Base-by-base conservation (phyloP, 129 eudicot genomes). In the Pulicaria dysenterica region DNA sequence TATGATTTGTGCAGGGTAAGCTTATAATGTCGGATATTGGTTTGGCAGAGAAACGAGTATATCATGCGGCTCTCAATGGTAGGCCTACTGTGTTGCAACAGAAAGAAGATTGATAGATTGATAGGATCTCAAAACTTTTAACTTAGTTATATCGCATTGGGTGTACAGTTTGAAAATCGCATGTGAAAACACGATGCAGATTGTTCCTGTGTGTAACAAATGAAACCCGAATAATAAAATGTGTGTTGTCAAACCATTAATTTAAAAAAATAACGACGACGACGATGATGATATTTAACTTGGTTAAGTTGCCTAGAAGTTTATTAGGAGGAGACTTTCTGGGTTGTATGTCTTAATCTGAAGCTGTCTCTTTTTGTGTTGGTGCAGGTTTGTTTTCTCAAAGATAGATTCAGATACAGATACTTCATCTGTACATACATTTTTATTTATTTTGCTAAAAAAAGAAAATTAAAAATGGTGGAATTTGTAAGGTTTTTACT, bases 61-160 rank as follows among this genome's bases (percentile, higher is more conserved):
- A 89, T 78, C 98, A 89, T 79, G 89, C 92, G 5, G 96, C 92
- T 63, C 96, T 93, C 73, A 89, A 93, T 74, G 96, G 98, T 93
- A 78, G 85, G 89, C 89, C 83, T 79, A 89, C 80, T 87, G 96
- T 83, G 76, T 87, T 85, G 85, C 96, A 83, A 82, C 95, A 80
- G 95, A 93, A 93, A 93, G 95, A 76, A 56, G 98, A 93, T 80
- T 93, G 96, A 93, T 86, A 50, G 98, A 93, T 80, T 93, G 96
- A 93, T 86, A 73, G 60, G 57, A 80, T 67, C 77, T 72, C 57
- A 75, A 77, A 88, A 82, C 69, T 37, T 79, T 64, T 70, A 67
- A 60, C 45, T 50, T 70, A 51, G 36, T 80, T n/a, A n/a, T n/a
- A n/a, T 58, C 72, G 24, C 73, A 59, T 42, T 44, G 44, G 67